Base-by-base conservation (phyloP, 345 rosid species). In the Salix viminalis region DNA sequence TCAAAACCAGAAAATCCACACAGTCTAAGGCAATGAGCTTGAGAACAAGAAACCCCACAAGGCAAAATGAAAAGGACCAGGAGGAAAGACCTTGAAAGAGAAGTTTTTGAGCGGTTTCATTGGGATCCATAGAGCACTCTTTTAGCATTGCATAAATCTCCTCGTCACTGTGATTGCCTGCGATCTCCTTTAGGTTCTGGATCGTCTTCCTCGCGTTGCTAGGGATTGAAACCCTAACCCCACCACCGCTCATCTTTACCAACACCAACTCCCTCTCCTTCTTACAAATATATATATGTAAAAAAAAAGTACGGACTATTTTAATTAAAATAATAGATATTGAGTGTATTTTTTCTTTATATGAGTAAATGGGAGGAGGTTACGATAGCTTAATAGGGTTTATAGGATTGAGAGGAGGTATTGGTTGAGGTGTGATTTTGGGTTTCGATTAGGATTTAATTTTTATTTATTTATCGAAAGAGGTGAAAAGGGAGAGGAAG, bases 91-190 rank as follows among this genome's bases (percentile, higher is more conserved):
- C 97, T 83, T 89, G 92, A 68, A 42, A 74, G 66, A 91, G 93
- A 28, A 94, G 86, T 83, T 86, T 91, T 73, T 92, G 94, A 68
- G 83, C 46, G 66, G 98, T 85, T 86, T 94, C 97, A 68, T 94
- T 89, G 70, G 97, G 98, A 92, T 94, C 92, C 98, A 92, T 92
- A 28, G 88, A 86, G 48, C 98, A 94, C 72, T 92, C 97, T 82
- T 80, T 86, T 64, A 94, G 97, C 95, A 91, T 92, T 84, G 98
- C 94, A 77, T 85, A 87, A 87, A 94, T 92, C 88, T 94, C 98
- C 16, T 94, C 98, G 46, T 94, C 98, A 79, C 90, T 86, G 72
- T 92, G 94, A 86, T 88, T 87, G 32, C 87, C 84, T 61, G 91
- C 84, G 89, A 88, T 89, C 92, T 94, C 98, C 82, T 91, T 90